Base-by-base conservation (phyloP, 768 basidiomycete genomes). In the Terana coerulea region DNA sequence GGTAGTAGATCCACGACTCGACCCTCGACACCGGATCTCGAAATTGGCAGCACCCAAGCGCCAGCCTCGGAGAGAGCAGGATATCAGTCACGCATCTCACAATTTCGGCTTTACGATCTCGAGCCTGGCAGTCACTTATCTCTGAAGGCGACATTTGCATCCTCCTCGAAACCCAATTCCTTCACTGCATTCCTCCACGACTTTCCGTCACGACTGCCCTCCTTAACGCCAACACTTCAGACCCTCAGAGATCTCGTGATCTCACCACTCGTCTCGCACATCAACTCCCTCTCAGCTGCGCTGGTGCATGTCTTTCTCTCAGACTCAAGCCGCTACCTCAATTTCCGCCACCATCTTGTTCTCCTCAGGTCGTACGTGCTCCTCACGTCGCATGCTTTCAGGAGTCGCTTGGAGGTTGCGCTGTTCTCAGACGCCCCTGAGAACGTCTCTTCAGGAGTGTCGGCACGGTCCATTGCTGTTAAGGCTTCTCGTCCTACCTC, bases 291-390 rank as follows among this genome's bases (percentile, higher is more conserved):
- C 45, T 88, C 90, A 0, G 70, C 72, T 9, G 77, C 86, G 8
- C 76, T 94, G 3, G 74, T 95, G 10, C 69, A 72, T 1, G 71
- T 88, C 7, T 82, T 93, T 63, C 73, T 93, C 9, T 73, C 79
- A 11, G 75, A 81, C 0, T 67, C 77, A 2, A 80, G 80, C 17
- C 35, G 42, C 7, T 75, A 76, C n/a, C 80, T 92, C 45, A 81
- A 84, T 57, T 72, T 93, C 31, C 79, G 75, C 41, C 71, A 80
- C 0, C 90, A 91, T 57, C 76, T 91, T 25, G 59, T 70, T 22
- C 73, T 92, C 39, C 72, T 92, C 34, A 81, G 86, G 17, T 86
- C 86, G 3, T 91, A 89, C 59, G 75, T 93, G 45, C 72, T 91
- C 14, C 70, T 93, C 40, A 81, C 86, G 1, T 80, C 83, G 0